Evolutionary conservation across 441 rosid genomes (phyloP).

Genomic region (Corymbia citriodora): DNA sequence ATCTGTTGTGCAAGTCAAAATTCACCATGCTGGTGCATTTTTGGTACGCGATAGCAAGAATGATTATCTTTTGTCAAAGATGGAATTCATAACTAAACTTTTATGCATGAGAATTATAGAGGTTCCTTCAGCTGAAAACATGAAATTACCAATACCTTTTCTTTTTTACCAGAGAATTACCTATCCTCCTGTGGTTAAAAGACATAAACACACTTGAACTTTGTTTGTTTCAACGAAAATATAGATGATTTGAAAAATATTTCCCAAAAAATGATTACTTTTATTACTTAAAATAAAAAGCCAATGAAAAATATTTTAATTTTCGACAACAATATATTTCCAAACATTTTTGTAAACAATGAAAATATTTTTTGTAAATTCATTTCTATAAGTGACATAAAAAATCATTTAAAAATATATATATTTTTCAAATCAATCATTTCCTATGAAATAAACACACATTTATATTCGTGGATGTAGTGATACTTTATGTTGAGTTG

Average conservation of each 20-base stretch:
- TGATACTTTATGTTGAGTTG: background rate
- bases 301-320: background rate
- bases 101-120: no score
- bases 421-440: background rate
- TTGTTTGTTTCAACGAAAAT: background rate
- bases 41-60: no score
- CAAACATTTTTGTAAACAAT: rapidly evolving
- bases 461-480: background rate
- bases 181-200: no score
- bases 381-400: background rate
- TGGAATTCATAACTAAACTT: no score
- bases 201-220: no score
- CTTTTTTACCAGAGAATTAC: no score
- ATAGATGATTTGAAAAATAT: background rate
- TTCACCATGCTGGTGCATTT: no score
- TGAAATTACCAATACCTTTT: no score
- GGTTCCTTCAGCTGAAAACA: no score
- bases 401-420: rapidly evolving
- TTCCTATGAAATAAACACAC: background rate
- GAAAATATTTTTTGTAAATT: background rate
- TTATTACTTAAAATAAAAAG: background rate
- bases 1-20: no score
- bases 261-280: background rate
- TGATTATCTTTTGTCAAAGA: no score
- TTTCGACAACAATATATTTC: background rate